Conservation (phyloP, 2,329 filamentous ascomycete species). For the Aspergillus phoenicis region DNA sequence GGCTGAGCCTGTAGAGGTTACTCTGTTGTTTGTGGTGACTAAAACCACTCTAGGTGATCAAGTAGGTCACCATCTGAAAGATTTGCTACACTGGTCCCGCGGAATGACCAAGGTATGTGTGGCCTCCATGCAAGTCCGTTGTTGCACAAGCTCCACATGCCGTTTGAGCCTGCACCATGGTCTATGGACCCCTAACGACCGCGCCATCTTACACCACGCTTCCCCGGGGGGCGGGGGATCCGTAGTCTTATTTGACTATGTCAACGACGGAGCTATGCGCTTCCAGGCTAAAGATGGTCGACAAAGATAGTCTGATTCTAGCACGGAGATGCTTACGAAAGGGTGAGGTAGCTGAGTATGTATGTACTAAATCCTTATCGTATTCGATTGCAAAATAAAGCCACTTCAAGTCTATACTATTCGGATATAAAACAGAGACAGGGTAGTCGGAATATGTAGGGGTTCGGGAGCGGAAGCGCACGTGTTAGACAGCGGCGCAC, state of each 20-base stretch:
- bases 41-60: too few species aligned
- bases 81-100: not conserved
- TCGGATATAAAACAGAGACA: not conserved
- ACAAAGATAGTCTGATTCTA: not conserved
- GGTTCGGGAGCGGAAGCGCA: not conserved
- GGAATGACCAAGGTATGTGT: not conserved
- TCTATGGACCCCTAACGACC: not conserved
- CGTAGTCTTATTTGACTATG: not conserved
- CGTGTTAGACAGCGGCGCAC: not conserved
- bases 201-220: not conserved
- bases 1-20: too few species aligned
- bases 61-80: not conserved
- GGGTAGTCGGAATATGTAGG: not conserved
- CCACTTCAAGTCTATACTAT: not conserved
- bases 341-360: not conserved
- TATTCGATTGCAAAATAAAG: slow-evolving; percentile 1
- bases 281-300: not conserved
- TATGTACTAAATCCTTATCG: too few species aligned
- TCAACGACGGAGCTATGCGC: not conserved
- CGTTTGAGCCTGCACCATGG: not conserved
- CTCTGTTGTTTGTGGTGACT: too few species aligned
- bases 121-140: not conserved
- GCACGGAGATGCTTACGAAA: not conserved
- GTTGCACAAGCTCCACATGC: not conserved
- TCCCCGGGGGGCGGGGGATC: not conserved